Evolutionary conservation across 139 green algal genomes (phyloP).

Genomic region (Tetraselmis striata): DNA sequence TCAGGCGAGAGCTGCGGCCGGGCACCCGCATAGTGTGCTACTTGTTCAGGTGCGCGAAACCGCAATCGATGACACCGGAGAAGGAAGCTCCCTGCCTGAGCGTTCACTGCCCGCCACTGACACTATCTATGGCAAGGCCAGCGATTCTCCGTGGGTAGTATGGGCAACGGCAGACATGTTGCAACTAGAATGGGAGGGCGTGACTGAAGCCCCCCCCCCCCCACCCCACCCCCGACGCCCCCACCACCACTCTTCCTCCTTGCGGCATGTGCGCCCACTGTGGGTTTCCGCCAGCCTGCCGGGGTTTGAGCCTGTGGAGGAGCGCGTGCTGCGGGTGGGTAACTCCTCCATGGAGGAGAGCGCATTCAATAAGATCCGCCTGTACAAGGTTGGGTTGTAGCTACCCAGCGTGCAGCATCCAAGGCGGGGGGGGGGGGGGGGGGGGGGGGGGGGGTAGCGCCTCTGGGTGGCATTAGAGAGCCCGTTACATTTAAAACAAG

Average conservation of each 20-base stretch:
- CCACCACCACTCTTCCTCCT: background rate
- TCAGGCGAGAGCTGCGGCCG: background rate
- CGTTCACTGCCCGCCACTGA: no score
- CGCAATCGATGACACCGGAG: no score
- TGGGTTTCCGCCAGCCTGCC: background rate
- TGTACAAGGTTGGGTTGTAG: background rate
- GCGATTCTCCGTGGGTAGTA: no score
- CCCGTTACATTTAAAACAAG: no score
- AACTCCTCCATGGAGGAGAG: background rate
- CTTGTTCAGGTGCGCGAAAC: conserved; percentile 11
- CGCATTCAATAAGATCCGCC: background rate
- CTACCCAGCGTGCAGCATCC: background rate
- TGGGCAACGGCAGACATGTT: no score
- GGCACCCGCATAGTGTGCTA: conserved; percentile 1
- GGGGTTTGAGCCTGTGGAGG: background rate
- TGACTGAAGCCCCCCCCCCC: no score
- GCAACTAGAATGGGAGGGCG: no score
- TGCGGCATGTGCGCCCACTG: background rate
- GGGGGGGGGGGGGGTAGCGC: no score
- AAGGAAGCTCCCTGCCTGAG: no score
- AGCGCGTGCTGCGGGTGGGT: background rate
- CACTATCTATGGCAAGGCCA: no score
- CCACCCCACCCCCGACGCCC: background rate
- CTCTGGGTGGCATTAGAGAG: no score
- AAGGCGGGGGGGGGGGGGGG: no score